phyloP scores from a whole-genome alignment of 768 basidiomycete species.

The Suillus subalutaceus region DNA sequence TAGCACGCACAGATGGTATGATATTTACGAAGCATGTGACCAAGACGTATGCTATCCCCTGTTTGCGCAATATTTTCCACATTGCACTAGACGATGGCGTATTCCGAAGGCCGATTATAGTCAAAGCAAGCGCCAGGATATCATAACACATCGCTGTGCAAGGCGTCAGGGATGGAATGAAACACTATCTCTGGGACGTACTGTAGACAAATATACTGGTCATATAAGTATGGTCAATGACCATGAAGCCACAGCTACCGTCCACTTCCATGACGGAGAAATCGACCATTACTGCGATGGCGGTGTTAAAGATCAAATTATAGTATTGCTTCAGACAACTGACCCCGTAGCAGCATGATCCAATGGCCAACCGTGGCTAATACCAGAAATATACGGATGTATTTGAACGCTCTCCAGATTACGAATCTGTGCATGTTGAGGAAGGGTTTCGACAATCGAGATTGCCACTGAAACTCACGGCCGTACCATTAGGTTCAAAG shows the following conservation, averaged over 20 bases:
- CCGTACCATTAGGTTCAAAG: conserved; percentile 1
- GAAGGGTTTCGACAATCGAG: not conserved
- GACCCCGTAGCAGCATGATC: not conserved
- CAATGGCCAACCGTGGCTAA: conserved; percentile 2
- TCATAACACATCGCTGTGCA: conserved; percentile 8
- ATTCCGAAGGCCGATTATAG: conserved; percentile 2
- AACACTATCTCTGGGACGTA: not conserved
- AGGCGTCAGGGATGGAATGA: not conserved
- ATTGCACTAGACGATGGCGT: not conserved
- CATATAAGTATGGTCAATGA: not conserved
- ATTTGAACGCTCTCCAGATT: not conserved
- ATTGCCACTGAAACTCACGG: not conserved
- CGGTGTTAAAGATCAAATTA: not conserved
- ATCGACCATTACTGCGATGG: not conserved
- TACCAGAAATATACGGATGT: not conserved
- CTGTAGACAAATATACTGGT: conserved; percentile 2
- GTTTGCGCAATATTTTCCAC: not conserved
- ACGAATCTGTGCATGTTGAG: conserved; percentile 4
- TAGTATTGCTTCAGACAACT: not conserved
- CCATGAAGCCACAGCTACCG: not conserved
- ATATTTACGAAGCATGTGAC: not conserved
- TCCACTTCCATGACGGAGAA: not conserved
- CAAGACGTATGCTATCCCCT: not conserved
- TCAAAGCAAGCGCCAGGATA: not conserved
- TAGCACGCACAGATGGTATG: not conserved